Percentiles rank a stretch among this genome's conserved stretches.
Evolutionary conservation across 179 eudicot species (phyloP).

Genomic region (Beta lomatogona): DNA sequence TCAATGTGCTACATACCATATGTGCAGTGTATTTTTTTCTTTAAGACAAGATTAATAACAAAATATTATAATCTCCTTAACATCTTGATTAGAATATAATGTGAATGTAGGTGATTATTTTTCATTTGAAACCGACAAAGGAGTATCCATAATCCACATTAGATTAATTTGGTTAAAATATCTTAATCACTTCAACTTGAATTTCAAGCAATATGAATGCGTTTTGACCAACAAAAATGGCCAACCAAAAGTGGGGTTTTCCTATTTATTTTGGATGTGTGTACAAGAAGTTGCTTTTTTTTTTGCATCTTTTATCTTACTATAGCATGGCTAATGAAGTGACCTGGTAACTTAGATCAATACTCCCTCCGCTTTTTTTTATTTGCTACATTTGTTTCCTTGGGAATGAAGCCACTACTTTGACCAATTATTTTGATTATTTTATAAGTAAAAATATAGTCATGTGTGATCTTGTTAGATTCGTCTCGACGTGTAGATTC

Average conservation of each 20-base stretch:
- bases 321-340: neutral
- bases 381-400: too few species aligned
- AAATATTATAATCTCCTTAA: neutral
- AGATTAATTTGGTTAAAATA: neutral
- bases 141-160: neutral
- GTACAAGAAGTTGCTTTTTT: neutral
- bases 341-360: too few species aligned
- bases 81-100: neutral
- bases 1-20: neutral
- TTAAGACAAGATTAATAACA: neutral
- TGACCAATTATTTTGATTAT: too few species aligned
- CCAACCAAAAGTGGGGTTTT: neutral
- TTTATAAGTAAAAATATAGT: too few species aligned
- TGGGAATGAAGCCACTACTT: too few species aligned
- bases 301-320: neutral
- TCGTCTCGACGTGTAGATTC: too few species aligned
- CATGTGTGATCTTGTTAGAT: too few species aligned
- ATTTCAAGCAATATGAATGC: slow-evolving; percentile 16
- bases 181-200: slow-evolving; percentile 16
- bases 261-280: neutral
- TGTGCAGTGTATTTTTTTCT: neutral
- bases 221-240: neutral
- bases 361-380: too few species aligned
- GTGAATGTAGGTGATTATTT: neutral
- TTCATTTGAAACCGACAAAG: neutral